Conservation (phyloP, 306 rosid genomes). For the Morella rubra region DNA sequence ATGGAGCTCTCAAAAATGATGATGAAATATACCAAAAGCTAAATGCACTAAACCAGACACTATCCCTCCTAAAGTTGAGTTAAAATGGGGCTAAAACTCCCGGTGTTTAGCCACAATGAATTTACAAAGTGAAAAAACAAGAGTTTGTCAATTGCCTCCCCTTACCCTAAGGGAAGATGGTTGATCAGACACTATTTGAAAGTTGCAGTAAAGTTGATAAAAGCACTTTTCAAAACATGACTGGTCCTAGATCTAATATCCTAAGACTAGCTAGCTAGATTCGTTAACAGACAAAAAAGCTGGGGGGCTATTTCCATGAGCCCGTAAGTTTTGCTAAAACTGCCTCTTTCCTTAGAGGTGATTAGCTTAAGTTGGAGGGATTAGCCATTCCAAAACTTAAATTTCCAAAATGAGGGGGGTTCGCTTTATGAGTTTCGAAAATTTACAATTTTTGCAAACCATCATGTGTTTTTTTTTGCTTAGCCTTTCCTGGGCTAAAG, state of each 20-base stretch:
- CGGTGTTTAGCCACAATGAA: constrained; percentile 63
- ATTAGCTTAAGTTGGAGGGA: constrained; percentile 48
- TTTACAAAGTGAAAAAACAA: constrained; percentile 47
- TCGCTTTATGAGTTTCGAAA: constrained; percentile 38
- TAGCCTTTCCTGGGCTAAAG: constrained; percentile 55
- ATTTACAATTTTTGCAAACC: constrained; percentile 69
- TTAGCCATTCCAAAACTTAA: constrained; percentile 33
- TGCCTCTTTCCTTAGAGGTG: constrained; percentile 49
- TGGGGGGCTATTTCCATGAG: constrained; percentile 70
- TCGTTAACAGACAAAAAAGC: constrained; percentile 62
- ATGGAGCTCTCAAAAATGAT: constrained; percentile 65
- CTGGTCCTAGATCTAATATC: constrained; percentile 43
- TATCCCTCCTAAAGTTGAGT: constrained; percentile 48
- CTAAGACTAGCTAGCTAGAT: constrained; percentile 41
- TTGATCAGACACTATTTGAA: constrained; percentile 43
- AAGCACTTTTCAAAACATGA: constrained; percentile 36
- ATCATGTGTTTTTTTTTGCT: constrained; percentile 34
- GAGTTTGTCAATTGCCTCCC: constrained; percentile 41
- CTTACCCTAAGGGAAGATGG: constrained; percentile 58
- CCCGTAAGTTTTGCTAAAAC: constrained; percentile 44
- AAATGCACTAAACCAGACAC: constrained; percentile 40
- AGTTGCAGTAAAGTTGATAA: constrained; percentile 34
- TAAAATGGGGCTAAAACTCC: constrained; percentile 70
- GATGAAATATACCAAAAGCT: constrained; percentile 50
- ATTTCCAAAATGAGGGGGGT: constrained; percentile 34